A percentile compares a stretch with the other conserved stretches of the same genome.
Evolutionary conservation across 768 basidiomycete species (phyloP).

Genomic region (Neoboletus subvelutipes): DNA sequence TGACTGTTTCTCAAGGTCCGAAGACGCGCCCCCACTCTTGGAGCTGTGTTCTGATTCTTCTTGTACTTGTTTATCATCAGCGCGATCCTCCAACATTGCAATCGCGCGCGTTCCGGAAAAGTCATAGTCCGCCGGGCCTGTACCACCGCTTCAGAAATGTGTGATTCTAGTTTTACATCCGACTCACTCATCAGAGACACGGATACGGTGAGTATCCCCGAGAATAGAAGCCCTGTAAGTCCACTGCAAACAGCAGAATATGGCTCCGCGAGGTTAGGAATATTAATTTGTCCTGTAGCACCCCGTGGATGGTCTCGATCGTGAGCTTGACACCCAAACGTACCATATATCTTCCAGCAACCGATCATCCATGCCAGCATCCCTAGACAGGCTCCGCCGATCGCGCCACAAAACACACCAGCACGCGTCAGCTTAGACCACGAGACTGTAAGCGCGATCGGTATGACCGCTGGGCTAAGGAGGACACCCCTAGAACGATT

Average conservation of each 20-base stretch:
- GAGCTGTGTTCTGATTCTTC: background rate
- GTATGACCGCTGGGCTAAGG: slow-evolving; percentile 50
- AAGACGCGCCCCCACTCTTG: background rate
- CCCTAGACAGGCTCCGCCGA: slow-evolving; percentile 41
- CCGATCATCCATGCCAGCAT: slow-evolving; percentile 54
- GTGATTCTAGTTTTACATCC: background rate
- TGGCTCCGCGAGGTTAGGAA: slow-evolving; percentile 38
- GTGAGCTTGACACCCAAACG: background rate
- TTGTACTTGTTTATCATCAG: background rate
- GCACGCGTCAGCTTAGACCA: slow-evolving; percentile 45
- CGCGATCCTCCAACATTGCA: slow-evolving; percentile 27
- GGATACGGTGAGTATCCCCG: slow-evolving; percentile 36
- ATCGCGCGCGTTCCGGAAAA: slow-evolving; percentile 39
- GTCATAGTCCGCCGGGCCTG: slow-evolving; percentile 39
- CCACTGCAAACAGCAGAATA: slow-evolving; percentile 42
- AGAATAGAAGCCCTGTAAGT: slow-evolving; percentile 38
- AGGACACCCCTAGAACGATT: slow-evolving; percentile 42
- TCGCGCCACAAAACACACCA: slow-evolving; percentile 41
- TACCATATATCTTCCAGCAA: slow-evolving; percentile 50
- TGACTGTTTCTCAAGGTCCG: slow-evolving; percentile 18
- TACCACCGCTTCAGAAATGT: slow-evolving; percentile 1
- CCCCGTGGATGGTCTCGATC: background rate
- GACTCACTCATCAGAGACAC: slow-evolving; percentile 37
- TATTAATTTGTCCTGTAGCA: slow-evolving; percentile 34
- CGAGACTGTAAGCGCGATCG: slow-evolving; percentile 46